Evolutionary conservation across 306 rosid genomes (phyloP).

Genomic region (Parietaria judaica): DNA sequence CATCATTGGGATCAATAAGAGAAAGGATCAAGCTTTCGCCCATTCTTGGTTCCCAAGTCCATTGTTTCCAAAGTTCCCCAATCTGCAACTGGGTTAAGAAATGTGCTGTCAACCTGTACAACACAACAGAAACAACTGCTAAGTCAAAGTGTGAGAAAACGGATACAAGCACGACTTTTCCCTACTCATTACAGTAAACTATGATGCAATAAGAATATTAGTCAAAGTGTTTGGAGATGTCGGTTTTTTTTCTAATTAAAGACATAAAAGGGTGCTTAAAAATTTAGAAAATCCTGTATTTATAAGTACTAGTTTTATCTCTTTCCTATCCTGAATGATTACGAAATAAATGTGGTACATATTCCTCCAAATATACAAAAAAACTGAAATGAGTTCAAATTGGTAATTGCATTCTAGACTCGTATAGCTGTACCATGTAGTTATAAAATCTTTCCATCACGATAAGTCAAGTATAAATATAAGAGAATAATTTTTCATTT

Average conservation of each 20-base stretch:
- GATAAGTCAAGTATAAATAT: neutral
- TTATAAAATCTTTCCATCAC: neutral
- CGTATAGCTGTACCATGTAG: neutral
- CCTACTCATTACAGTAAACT: no score
- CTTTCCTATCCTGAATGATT: no score
- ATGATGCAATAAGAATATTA: no score
- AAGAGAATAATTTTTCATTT: slow-evolving; percentile 7
- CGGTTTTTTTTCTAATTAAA: no score
- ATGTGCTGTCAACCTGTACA: slow-evolving; percentile 79
- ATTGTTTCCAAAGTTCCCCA: slow-evolving; percentile 60
- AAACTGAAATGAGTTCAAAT: neutral
- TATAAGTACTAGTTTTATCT: no score
- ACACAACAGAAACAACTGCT: slow-evolving; percentile 29
- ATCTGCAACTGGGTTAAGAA: slow-evolving; percentile 63
- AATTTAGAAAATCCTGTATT: no score
- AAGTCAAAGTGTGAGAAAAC: slow-evolving; percentile 8
- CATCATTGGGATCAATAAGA: slow-evolving; percentile 82
- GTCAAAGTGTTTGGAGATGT: no score
- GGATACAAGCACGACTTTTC: neutral
- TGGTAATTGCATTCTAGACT: neutral
- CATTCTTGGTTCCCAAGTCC: slow-evolving; percentile 95
- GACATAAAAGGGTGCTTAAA: no score
- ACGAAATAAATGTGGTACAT: no score
- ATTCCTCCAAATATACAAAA: no score
- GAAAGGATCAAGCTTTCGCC: slow-evolving; percentile 87